A percentile compares a stretch with the other conserved stretches of the same genome.
phyloP scores from a whole-genome alignment of 2,329 filamentous ascomycete genomes.

The Dothistroma septosporum region DNA sequence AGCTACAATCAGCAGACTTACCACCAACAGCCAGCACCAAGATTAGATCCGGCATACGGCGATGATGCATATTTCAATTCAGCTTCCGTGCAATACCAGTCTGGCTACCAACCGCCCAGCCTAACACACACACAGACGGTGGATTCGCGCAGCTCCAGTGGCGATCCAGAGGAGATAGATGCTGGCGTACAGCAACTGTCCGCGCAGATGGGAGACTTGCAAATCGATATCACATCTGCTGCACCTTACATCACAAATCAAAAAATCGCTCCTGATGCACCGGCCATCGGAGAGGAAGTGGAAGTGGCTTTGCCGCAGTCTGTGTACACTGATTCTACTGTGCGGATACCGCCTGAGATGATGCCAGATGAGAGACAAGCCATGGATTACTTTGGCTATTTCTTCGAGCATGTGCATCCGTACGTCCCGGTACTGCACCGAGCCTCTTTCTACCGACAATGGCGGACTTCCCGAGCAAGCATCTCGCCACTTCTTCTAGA shows the following conservation, averaged over 20 bases:
- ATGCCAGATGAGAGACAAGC: slow-evolving; percentile 86
- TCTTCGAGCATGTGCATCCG: slow-evolving; percentile 84
- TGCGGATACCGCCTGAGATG: slow-evolving; percentile 84
- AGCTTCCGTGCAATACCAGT: slow-evolving; percentile 17
- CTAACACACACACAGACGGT: slow-evolving; percentile 26
- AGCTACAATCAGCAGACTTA: slow-evolving; percentile 16
- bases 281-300: slow-evolving; percentile 63
- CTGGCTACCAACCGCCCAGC: slow-evolving; percentile 15
- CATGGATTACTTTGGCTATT: slow-evolving; percentile 82
- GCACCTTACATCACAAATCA: slow-evolving; percentile 79
- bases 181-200: slow-evolving; percentile 30
- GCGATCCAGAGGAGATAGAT: slow-evolving; percentile 33
- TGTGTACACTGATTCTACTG: slow-evolving; percentile 66
- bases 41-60: slow-evolving; percentile 13
- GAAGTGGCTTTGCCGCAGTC: slow-evolving; percentile 67
- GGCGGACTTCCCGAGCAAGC: slow-evolving; percentile 74
- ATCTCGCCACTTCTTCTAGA: slow-evolving; percentile 88
- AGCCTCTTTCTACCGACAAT: slow-evolving; percentile 78
- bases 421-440: slow-evolving; percentile 89
- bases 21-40: slow-evolving; percentile 12
- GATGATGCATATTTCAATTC: slow-evolving; percentile 17
- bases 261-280: slow-evolving; percentile 54
- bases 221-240: slow-evolving; percentile 80
- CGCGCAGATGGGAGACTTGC: slow-evolving; percentile 75
- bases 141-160: slow-evolving; percentile 27